Conservation (phyloP, 306 rosid species). For the Acacia confusa region DNA sequence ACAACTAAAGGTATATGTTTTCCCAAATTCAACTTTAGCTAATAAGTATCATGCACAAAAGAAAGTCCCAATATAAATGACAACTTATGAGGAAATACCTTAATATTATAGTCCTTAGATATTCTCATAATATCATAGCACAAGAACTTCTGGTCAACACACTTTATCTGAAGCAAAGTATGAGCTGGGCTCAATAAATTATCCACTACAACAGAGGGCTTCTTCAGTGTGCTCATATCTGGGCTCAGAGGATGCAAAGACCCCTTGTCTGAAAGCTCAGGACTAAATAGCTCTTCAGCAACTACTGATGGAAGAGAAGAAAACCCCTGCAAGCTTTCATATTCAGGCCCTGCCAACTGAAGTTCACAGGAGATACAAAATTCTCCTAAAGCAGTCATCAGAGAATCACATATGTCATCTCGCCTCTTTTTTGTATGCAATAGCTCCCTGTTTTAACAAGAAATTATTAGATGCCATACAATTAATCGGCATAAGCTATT, state of each 20-base stretch:
- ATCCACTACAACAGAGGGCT: conserved; percentile 59
- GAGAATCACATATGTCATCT: conserved; percentile 59
- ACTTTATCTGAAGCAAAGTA: conserved; percentile 79
- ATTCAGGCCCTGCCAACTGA: conserved; percentile 92
- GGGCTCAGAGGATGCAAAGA: conserved; percentile 48
- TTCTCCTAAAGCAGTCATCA: conserved; percentile 66
- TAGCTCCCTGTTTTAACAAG: conserved; percentile 55
- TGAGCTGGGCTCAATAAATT: conserved; percentile 72
- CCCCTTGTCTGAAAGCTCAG: conserved; percentile 49
- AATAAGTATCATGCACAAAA: conserved; percentile 1
- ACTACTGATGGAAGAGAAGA: conserved; percentile 72
- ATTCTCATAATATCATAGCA: conserved; percentile 84
- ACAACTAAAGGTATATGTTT: not conserved
- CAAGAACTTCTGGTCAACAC: conserved; percentile 74
- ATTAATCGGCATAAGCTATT: conserved; percentile 10
- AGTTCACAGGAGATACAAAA: conserved; percentile 71
- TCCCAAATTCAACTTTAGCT: not conserved
- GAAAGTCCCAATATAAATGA: not conserved
- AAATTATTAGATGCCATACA: conserved; percentile 14
- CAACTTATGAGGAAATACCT: conserved; percentile 47
- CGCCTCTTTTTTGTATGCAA: conserved; percentile 69
- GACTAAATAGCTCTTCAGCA: conserved; percentile 67
- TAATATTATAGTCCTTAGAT: conserved; percentile 77
- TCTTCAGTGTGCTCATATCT: conserved; percentile 45
- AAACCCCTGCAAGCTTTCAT: conserved; percentile 60